phyloP scores from a whole-genome alignment of 164 flowering plant species.

The Sextonia rubra region DNA sequence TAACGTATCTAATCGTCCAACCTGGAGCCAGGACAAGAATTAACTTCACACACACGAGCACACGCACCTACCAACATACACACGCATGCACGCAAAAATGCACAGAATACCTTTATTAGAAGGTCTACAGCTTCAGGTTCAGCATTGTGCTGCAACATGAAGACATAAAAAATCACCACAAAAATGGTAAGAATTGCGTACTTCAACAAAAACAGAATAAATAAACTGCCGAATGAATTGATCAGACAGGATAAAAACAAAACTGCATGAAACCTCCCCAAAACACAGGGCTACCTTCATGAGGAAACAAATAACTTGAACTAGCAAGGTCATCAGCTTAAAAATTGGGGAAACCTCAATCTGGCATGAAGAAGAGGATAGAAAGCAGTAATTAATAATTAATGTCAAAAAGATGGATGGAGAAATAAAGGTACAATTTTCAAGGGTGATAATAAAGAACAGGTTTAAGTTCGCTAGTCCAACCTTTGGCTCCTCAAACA shows the following conservation, averaged over 20 bases:
- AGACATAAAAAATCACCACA: not conserved
- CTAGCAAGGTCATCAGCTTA: conserved; percentile 86
- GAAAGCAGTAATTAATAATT: not conserved
- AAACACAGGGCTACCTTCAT: conserved; percentile 60
- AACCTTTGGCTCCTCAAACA: conserved; percentile 78
- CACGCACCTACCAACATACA: too few relatives aligned
- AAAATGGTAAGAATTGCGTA: too few relatives aligned
- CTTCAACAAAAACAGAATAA: not conserved
- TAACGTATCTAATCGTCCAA: conserved; percentile 83
- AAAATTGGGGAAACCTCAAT: conserved; percentile 65
- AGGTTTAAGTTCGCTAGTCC: conserved; percentile 2
- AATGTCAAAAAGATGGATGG: not conserved
- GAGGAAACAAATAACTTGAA: conserved; percentile 89
- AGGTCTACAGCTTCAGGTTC: conserved; percentile 98
- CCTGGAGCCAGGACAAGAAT: conserved; percentile 34
- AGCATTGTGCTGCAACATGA: conserved; percentile 79
- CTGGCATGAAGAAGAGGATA: conserved; percentile 25
- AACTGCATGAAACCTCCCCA: not conserved
- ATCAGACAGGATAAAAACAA: not conserved
- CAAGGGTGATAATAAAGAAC: not conserved
- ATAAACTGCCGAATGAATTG: not conserved
- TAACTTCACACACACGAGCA: not conserved
- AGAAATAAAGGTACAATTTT: not conserved
- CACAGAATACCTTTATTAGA: conserved; percentile 76
- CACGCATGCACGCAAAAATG: too few relatives aligned